Evolutionary conservation across 2,329 filamentous ascomycete genomes (phyloP).

Genomic region (Cylindrodendrum hubeiense): DNA sequence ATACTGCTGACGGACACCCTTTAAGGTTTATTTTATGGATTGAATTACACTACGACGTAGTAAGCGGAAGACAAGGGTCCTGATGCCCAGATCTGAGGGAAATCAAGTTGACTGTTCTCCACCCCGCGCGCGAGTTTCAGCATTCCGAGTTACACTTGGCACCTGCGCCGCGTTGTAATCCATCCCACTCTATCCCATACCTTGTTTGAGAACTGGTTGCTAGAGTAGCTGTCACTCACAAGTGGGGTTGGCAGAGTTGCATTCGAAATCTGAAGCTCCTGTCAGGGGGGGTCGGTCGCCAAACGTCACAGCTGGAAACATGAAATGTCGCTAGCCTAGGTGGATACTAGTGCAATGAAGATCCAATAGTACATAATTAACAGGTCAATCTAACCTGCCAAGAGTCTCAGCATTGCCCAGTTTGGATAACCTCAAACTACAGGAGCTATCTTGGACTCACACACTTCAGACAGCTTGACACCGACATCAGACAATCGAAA

Average conservation of each 20-base stretch:
- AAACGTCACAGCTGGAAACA: slow-evolving; percentile 20
- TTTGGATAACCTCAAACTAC: slow-evolving; percentile 15
- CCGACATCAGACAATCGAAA: slow-evolving; percentile 20
- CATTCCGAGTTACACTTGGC: background rate
- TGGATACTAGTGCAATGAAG: background rate
- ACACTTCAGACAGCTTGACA: slow-evolving; percentile 15
- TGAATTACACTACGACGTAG: background rate
- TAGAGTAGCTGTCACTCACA: background rate
- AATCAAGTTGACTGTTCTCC: background rate
- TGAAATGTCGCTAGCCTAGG: slow-evolving; percentile 4
- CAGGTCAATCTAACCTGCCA: background rate
- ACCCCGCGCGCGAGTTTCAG: background rate
- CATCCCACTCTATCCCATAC: background rate
- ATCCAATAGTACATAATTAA: background rate
- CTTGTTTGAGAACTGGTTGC: background rate
- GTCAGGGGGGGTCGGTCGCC: slow-evolving; percentile 8
- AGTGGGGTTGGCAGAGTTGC: background rate
- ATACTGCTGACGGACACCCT: background rate
- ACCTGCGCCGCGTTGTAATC: background rate
- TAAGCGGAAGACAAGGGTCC: background rate
- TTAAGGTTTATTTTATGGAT: background rate
- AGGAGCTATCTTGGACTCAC: background rate
- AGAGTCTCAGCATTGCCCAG: slow-evolving; percentile 1
- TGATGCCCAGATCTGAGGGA: background rate
- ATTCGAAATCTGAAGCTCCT: background rate